These are phyloP conservation scores for Salix koriyanagi DNA, from an alignment of 345 rosid species.

Conservation along the genomic window DNA sequence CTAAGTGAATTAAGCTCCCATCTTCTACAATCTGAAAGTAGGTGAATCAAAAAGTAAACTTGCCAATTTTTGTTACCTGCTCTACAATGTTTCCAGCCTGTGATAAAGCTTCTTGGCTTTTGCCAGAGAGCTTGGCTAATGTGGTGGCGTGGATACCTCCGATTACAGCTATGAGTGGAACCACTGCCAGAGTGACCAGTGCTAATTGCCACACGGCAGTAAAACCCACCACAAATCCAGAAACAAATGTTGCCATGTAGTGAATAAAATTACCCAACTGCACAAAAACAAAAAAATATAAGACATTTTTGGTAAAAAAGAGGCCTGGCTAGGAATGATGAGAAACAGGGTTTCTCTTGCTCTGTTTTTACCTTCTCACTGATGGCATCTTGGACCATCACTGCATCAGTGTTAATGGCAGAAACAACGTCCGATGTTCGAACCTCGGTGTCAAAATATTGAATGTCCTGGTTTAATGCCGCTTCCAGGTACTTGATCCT, in stretches of 20 bases:
- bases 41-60: background rate
- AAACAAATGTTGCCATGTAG: conserved; percentile 86
- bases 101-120: conserved; percentile 81
- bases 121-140: conserved; percentile 67
- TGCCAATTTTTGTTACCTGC: conserved; percentile 47
- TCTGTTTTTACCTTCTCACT: conserved; percentile 78
- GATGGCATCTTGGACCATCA: conserved; percentile 96
- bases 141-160: conserved; percentile 80
- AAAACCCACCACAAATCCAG: conserved; percentile 95
- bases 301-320: background rate
- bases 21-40: background rate
- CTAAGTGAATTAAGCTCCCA: background rate
- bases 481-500: conserved; percentile 94
- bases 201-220: conserved; percentile 98
- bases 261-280: conserved; percentile 98
- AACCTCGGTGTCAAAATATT: conserved; percentile 88
- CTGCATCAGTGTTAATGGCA: conserved; percentile 90
- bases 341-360: background rate
- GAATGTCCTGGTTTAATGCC: conserved; percentile 89
- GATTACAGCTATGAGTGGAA: conserved; percentile 91
- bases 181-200: conserved; percentile 90
- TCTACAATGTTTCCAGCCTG: conserved; percentile 91
- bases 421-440: conserved; percentile 88
- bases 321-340: conserved; percentile 1
- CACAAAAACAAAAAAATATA: conserved; percentile 9